phyloP scores from a whole-genome alignment of 2,329 filamentous ascomycete species.

The Fusarium kyushuense region DNA sequence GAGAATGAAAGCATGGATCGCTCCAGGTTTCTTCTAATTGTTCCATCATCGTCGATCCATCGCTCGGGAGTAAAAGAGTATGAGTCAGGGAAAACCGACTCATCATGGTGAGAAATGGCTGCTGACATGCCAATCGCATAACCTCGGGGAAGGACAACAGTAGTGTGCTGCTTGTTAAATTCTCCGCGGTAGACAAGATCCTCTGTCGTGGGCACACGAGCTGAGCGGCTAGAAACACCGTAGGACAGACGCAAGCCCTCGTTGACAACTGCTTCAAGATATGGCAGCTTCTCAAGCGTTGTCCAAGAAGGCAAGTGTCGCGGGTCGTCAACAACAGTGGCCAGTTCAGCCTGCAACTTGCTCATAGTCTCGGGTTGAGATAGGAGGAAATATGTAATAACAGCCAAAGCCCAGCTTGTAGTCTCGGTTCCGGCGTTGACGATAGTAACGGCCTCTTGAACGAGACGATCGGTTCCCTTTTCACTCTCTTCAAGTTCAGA shows the following conservation, averaged over 20 bases:
- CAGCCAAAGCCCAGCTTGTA: constrained; percentile 22
- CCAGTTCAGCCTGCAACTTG: background rate
- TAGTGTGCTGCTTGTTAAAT: constrained; percentile 15
- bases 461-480: constrained; percentile 8
- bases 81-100: constrained; percentile 15
- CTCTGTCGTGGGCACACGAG: constrained; percentile 12
- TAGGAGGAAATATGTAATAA: constrained; percentile 22
- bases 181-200: constrained; percentile 13
- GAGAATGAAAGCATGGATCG: constrained; percentile 20
- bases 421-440: constrained; percentile 29
- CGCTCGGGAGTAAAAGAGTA: constrained; percentile 10
- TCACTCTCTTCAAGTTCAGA: constrained; percentile 14
- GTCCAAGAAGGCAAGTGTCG: constrained; percentile 25
- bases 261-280: background rate
- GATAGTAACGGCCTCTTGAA: constrained; percentile 8
- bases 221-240: constrained; percentile 19
- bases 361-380: constrained; percentile 7
- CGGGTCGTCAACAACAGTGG: constrained; percentile 1
- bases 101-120: constrained; percentile 16
- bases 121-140: constrained; percentile 26
- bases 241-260: constrained; percentile 18
- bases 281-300: constrained; percentile 6
- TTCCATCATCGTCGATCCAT: constrained; percentile 12
- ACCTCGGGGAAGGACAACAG: background rate
- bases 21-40: constrained; percentile 15